These are phyloP conservation scores for Chaetomium cochliodes DNA, from an alignment of 495 filamentous ascomycete species.

Conservation along the genomic window DNA sequence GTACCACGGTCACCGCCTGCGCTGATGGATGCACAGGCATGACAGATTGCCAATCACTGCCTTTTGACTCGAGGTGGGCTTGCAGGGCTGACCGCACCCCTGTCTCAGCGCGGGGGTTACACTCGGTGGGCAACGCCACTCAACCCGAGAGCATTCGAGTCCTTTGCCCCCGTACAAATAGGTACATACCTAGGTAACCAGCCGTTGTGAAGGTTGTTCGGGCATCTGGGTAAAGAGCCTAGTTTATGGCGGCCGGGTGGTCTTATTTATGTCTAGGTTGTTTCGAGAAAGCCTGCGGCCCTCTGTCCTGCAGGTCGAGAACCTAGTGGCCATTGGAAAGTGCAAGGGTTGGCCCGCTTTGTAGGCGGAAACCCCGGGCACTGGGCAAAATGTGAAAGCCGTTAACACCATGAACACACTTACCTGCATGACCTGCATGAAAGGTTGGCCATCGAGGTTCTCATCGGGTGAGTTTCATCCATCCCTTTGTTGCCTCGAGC, in stretches of 20 bases:
- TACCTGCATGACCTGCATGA: too few relatives aligned
- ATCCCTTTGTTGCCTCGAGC: not conserved
- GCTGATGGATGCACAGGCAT: too few relatives aligned
- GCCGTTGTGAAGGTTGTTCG: too few relatives aligned
- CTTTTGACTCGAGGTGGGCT: not conserved
- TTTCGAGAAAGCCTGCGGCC: not conserved
- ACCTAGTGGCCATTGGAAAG: not conserved
- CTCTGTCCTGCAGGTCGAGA: not conserved
- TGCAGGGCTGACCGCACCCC: not conserved
- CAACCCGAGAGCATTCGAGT: not conserved
- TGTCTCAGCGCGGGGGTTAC: slow-evolving; percentile 1
- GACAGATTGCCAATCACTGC: not conserved
- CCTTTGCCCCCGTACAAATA: not conserved
- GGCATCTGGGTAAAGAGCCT: too few relatives aligned
- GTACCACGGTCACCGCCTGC: not conserved
- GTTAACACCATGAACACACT: not conserved
- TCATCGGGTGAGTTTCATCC: not conserved
- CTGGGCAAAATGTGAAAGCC: not conserved
- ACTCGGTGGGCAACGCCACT: not conserved
- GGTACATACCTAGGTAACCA: too few relatives aligned
- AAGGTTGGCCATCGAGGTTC: slow-evolving; percentile 1
- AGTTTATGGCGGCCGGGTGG: not conserved
- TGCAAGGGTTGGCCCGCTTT: slow-evolving; percentile 8
- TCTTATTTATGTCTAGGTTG: too few relatives aligned
- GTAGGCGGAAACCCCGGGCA: not conserved